These are phyloP conservation scores for Osmanthus fragrans DNA, from an alignment of 257 asterid species.

Conservation along the genomic window DNA sequence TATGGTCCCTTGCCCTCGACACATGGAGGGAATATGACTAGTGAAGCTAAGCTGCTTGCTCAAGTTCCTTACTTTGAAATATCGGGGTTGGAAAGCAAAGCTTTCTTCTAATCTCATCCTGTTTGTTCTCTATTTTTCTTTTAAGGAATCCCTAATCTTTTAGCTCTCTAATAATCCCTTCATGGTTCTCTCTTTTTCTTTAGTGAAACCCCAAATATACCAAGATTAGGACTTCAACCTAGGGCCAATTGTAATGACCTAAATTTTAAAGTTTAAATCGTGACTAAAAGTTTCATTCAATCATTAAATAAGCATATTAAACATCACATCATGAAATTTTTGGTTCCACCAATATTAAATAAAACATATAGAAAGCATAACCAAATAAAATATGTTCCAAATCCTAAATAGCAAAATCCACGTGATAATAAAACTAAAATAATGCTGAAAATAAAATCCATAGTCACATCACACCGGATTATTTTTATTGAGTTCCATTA, in stretches of 20 bases:
- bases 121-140: background rate
- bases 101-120: background rate
- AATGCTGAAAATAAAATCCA: no score
- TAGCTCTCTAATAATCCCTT: background rate
- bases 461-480: no score
- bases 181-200: background rate
- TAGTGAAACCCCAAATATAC: background rate
- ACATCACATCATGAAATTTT: no score
- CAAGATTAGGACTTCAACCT: background rate
- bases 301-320: no score
- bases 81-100: background rate
- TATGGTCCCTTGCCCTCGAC: background rate
- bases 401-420: no score
- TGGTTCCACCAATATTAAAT: no score
- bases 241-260: background rate
- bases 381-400: no score
- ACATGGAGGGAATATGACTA: background rate
- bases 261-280: no score
- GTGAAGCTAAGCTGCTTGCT: background rate
- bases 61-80: background rate
- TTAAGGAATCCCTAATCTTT: background rate
- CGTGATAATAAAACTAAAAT: no score
- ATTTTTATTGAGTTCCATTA: no score
- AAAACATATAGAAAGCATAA: no score
- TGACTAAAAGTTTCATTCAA: no score